phyloP scores from a whole-genome alignment of 2,329 filamentous ascomycete genomes.

The Thelonectria olida region DNA sequence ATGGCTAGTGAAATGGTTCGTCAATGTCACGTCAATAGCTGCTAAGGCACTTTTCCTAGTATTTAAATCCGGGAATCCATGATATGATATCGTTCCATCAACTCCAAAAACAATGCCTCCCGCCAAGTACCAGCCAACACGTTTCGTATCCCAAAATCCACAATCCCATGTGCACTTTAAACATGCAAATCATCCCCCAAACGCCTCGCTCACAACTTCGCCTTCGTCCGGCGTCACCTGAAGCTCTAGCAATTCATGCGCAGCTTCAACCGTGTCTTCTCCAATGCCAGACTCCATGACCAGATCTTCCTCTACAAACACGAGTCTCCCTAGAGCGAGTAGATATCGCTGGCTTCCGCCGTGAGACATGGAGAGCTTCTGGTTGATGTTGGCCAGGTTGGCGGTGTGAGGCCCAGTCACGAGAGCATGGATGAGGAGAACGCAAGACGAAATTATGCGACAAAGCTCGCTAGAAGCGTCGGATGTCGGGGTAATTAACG shows the following conservation, averaged over 20 bases:
- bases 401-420: constrained; percentile 59
- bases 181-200: constrained; percentile 43
- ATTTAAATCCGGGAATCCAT: background rate
- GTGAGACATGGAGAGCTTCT: constrained; percentile 74
- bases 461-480: constrained; percentile 47
- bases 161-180: background rate
- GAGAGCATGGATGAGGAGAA: constrained; percentile 61
- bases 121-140: background rate
- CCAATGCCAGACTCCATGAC: constrained; percentile 81
- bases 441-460: constrained; percentile 58
- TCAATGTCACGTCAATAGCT: too few relatives aligned
- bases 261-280: constrained; percentile 80
- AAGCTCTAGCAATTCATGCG: constrained; percentile 82
- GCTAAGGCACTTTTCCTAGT: background rate
- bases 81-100: constrained; percentile 2
- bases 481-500: background rate
- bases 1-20: background rate
- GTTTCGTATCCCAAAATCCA: constrained; percentile 8
- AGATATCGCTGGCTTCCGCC: constrained; percentile 85
- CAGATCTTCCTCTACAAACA: constrained; percentile 81
- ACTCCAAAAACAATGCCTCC: background rate
- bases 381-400: constrained; percentile 67
- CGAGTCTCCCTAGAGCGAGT: constrained; percentile 82
- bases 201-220: constrained; percentile 54
- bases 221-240: constrained; percentile 79